A percentile compares a stretch with the other conserved stretches of the same genome.
Conservation (phyloP, 495 filamentous ascomycete species). For the Penicillium ochrochloron region DNA sequence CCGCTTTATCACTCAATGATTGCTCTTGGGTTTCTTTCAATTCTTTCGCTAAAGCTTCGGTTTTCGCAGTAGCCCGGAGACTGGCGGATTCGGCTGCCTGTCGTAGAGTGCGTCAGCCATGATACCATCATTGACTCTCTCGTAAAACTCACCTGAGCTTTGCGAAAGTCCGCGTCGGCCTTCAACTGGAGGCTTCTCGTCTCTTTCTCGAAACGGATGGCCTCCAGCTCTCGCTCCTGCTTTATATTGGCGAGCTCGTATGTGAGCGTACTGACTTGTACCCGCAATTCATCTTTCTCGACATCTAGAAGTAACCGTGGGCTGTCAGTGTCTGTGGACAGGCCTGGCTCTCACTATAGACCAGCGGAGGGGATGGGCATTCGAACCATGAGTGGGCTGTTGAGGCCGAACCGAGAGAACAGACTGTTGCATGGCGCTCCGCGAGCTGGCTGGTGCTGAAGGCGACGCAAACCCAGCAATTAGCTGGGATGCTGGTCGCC, state of each 20-base stretch:
- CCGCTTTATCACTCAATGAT: conserved; percentile 66
- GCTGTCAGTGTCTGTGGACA: conserved; percentile 17
- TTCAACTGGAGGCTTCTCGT: conserved; percentile 73
- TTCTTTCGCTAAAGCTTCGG: conserved; percentile 71
- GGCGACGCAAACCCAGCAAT: conserved; percentile 39
- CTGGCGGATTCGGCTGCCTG: conserved; percentile 70
- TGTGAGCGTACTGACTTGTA: conserved; percentile 67
- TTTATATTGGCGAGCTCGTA: conserved; percentile 77
- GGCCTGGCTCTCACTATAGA: neutral
- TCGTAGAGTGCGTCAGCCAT: conserved; percentile 18
- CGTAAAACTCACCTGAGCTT: conserved; percentile 63
- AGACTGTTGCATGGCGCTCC: conserved; percentile 36
- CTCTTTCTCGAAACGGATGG: conserved; percentile 80
- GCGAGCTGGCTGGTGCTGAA: conserved; percentile 35
- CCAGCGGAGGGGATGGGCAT: neutral
- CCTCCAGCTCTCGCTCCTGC: conserved; percentile 81
- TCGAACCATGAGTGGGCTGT: conserved; percentile 29
- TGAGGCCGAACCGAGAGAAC: conserved; percentile 31
- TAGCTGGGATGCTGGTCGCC: conserved; percentile 39
- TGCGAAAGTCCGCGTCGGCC: conserved; percentile 81
- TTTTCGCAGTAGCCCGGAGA: conserved; percentile 68
- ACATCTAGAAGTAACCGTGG: conserved; percentile 31
- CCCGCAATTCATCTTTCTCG: conserved; percentile 70
- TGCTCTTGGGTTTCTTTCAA: conserved; percentile 70
- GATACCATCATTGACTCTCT: too few species aligned